A percentile compares a stretch with the other conserved stretches of the same genome.
Conservation (phyloP, 1,284 basidiomycete species). For the Cerioporus squamosus region DNA sequence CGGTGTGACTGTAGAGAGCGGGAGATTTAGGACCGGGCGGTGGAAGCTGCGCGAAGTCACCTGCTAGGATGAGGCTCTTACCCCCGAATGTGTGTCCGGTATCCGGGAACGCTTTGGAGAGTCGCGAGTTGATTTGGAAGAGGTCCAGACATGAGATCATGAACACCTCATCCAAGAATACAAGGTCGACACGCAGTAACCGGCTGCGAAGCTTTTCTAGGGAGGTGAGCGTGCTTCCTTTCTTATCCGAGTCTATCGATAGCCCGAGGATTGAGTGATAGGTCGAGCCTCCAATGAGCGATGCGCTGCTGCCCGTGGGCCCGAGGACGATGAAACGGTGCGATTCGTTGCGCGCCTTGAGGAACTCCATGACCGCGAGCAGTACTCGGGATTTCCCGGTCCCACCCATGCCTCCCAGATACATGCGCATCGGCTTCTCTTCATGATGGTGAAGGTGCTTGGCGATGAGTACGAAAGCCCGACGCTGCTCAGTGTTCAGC, state of each 20-base stretch:
- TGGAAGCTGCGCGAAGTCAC: slow-evolving; percentile 10
- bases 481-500: too few species aligned
- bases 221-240: too few species aligned
- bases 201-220: too few species aligned
- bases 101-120: neutral
- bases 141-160: too few species aligned
- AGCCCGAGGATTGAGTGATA: neutral
- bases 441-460: too few species aligned
- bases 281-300: neutral
- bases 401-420: too few species aligned
- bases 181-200: too few species aligned
- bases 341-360: neutral
- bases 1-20: neutral
- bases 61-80: slow-evolving; percentile 1
- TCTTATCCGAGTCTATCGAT: neutral
- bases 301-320: neutral
- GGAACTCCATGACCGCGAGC: neutral
- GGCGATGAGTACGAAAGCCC: too few species aligned
- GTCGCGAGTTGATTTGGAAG: too few species aligned
- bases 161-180: too few species aligned
- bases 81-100: neutral
- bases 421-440: too few species aligned
- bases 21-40: neutral
- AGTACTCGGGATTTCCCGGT: too few species aligned
- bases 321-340: neutral